Evolutionary conservation across 768 basidiomycete genomes (phyloP).

Genomic region (Russula sp.): DNA sequence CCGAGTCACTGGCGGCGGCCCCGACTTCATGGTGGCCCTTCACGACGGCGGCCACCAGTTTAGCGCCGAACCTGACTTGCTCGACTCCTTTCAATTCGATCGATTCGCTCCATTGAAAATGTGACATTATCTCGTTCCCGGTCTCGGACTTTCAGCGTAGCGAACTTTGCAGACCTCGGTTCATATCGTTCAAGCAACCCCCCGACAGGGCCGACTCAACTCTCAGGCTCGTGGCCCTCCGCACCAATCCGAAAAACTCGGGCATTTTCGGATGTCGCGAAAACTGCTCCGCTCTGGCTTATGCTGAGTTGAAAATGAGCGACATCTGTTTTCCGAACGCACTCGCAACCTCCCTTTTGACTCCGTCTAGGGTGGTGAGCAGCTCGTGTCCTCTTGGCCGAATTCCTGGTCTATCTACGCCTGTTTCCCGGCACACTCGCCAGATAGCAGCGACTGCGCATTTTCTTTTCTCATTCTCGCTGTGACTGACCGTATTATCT

Average conservation of each 20-base stretch:
- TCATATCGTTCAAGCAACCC: constrained; percentile 65
- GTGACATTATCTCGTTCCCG: background rate
- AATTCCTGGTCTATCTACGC: constrained; percentile 62
- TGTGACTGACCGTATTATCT: background rate
- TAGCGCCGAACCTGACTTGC: background rate
- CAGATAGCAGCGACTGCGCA: constrained; percentile 20
- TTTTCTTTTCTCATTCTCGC: background rate
- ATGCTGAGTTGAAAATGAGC: constrained; percentile 50
- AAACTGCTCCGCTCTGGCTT: background rate
- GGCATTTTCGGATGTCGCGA: background rate
- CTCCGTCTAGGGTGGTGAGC: constrained; percentile 38
- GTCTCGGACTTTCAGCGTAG: constrained; percentile 26
- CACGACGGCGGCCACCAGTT: background rate
- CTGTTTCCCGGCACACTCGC: constrained; percentile 58
- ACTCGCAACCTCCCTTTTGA: constrained; percentile 47
- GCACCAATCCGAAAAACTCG: background rate
- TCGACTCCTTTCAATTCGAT: no score
- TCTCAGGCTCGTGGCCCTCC: constrained; percentile 29
- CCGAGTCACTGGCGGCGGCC: constrained; percentile 6
- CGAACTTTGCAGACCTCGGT: constrained; percentile 36
- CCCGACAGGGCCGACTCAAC: constrained; percentile 47
- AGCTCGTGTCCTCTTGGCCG: constrained; percentile 44
- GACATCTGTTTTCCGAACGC: constrained; percentile 29
- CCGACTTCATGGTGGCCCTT: no score
- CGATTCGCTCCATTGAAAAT: background rate